Base-by-base conservation (phyloP, 2,329 filamentous ascomycete species). In the Plectosphaerella plurivora region DNA sequence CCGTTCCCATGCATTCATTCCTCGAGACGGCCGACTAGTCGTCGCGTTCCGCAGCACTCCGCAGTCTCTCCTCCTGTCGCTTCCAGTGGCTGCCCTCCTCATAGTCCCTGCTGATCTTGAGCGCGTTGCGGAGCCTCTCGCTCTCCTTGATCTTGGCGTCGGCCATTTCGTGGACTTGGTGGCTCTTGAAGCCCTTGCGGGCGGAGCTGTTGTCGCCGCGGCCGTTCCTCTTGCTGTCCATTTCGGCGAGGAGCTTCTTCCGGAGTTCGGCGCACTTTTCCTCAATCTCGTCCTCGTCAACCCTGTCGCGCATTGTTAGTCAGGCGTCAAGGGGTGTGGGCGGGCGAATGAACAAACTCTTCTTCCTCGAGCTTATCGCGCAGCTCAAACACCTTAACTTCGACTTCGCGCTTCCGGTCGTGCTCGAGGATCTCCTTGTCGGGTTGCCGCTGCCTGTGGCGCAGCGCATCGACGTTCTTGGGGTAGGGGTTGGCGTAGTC, bases 131-230 rank as follows among this genome's bases (percentile, higher is more conserved):
- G 67, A 99, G 74, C 61, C 89, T 82, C 73, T 97, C 92, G 69
- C 88, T 96, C 78, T 99, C 94, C 68, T 90, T 88, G 60, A 96
- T 93, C 80, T 99, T 99, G 55, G 93, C 94, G 63, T 94, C 89
- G 16, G 94, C 94, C 68, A 96, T 79, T 73, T 97, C 94, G 74
- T 99, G 94, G 18, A 97, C 91, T 72, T 97, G 91, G 71, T 97
- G 91, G 59, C 86, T 79, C 73, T 97, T 99, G 58, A 97, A 79
- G 10, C 82, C 79, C 60, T 76, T 81, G 51, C 67, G 72, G 52
- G 71, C 67, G n/a, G 65, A 69, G 22, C 66, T 71, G 51, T 57
- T 71, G 51, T 57, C 60, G 28, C 49, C 51, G n/a, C 55, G 51
- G 11, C 37, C 33, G n/a, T 54, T 51, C 55, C 57, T 60, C 45